Conservation (phyloP, 305 asterid genomes). For the Fraxinus ornus region DNA sequence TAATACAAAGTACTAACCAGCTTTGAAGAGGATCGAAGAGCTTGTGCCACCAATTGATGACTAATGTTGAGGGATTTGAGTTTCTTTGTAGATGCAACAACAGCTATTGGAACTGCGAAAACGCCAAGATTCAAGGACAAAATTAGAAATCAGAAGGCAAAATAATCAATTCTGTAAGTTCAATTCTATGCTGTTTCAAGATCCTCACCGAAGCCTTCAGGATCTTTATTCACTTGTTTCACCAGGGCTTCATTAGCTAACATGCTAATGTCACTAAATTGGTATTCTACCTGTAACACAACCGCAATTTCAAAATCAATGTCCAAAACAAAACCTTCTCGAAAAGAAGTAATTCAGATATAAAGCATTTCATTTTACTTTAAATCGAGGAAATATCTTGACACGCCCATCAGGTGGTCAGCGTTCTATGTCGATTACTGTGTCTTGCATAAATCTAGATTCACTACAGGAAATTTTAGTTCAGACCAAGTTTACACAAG, state of each 20-base stretch:
- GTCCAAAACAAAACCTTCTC: neutral
- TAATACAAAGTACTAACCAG: slow-evolving; percentile 44
- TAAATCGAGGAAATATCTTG: neutral
- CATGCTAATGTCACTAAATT: slow-evolving; percentile 87
- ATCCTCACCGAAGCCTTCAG: slow-evolving; percentile 73
- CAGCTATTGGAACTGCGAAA: slow-evolving; percentile 69
- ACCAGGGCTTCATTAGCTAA: slow-evolving; percentile 80
- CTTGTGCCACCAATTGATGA: slow-evolving; percentile 73
- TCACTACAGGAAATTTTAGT: neutral
- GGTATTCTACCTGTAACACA: slow-evolving; percentile 69
- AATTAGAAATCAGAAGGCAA: neutral
- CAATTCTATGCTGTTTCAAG: neutral
- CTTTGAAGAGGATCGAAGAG: slow-evolving; percentile 71
- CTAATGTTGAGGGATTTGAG: slow-evolving; percentile 75
- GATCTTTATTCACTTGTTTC: slow-evolving; percentile 71
- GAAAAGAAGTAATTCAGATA: neutral
- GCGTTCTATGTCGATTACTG: neutral
- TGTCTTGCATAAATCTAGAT: neutral
- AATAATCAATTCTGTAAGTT: neutral
- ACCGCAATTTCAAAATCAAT: neutral
- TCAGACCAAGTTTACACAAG: neutral
- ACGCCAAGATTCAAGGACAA: slow-evolving; percentile 12
- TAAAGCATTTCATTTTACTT: neutral
- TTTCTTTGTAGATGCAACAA: slow-evolving; percentile 79
- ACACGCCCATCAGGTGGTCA: neutral